These are phyloP conservation scores for Ustilago cynodontis DNA, from an alignment of 1,284 basidiomycete species.

Conservation along the genomic window DNA sequence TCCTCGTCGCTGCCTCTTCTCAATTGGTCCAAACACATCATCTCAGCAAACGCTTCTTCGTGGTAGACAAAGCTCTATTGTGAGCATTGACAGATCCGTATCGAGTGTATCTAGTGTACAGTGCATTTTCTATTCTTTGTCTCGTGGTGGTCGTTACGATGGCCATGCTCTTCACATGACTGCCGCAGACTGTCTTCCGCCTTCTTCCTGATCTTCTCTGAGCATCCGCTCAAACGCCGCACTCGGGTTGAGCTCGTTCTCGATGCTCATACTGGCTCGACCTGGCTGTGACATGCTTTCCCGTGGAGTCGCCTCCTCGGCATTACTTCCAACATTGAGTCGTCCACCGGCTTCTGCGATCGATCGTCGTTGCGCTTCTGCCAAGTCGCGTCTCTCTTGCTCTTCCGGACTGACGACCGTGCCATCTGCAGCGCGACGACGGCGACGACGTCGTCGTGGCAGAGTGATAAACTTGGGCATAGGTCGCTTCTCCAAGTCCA, in stretches of 20 bases:
- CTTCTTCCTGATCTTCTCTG: constrained; percentile 55
- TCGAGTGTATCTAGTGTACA: background rate
- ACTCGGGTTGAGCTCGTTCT: constrained; percentile 52
- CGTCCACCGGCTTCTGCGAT: constrained; percentile 48
- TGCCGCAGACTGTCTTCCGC: constrained; percentile 28
- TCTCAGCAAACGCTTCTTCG: background rate
- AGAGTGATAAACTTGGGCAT: constrained; percentile 70
- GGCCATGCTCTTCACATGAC: constrained; percentile 25
- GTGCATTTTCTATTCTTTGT: background rate
- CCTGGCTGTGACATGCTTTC: constrained; percentile 25
- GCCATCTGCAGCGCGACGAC: constrained; percentile 52
- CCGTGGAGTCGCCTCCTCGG: constrained; percentile 17
- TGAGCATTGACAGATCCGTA: background rate
- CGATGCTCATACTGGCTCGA: constrained; percentile 41
- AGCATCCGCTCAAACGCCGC: constrained; percentile 62
- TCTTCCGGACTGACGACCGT: constrained; percentile 36
- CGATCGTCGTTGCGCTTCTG: constrained; percentile 63
- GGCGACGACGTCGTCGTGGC: constrained; percentile 62
- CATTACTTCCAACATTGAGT: background rate
- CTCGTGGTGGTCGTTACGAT: background rate
- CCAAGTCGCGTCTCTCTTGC: constrained; percentile 59
- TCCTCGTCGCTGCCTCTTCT: no score
- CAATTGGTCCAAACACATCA: background rate
- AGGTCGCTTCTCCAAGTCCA: constrained; percentile 88
- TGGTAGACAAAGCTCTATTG: background rate